phyloP scores from a whole-genome alignment of 805 yeast genomes.

The Grigorovia humatica region DNA sequence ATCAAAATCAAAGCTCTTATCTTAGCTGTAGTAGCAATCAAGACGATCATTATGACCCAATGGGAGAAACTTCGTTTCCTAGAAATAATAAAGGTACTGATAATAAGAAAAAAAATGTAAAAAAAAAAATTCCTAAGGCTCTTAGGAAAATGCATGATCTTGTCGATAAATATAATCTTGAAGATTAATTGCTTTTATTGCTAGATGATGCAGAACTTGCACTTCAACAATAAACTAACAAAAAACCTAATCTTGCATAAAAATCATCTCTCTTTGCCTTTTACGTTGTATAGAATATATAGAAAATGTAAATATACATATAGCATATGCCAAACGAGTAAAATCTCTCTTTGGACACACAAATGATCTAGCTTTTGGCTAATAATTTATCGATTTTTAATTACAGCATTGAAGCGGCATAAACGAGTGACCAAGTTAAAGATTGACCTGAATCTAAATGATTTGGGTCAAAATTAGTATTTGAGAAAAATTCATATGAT shows the following conservation, averaged over 20 bases:
- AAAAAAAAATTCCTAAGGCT: conserved; percentile 15
- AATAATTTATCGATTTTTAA: not conserved
- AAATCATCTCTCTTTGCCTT: not conserved
- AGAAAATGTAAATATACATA: not conserved
- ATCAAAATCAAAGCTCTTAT: not conserved
- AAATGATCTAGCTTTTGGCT: too few relatives aligned
- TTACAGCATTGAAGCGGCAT: conserved; percentile 37
- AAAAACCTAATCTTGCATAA: not conserved
- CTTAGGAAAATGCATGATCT: conserved; percentile 20
- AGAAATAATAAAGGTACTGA: not conserved
- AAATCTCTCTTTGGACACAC: too few relatives aligned
- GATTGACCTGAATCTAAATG: conserved; percentile 79
- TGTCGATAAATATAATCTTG: conserved; percentile 20
- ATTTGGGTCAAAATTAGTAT: conserved; percentile 39
- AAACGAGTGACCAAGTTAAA: conserved; percentile 76
- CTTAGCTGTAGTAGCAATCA: not conserved
- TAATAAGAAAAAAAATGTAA: not conserved
- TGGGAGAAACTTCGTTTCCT: not conserved
- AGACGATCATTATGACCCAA: not conserved
- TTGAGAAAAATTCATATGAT: conserved; percentile 53
- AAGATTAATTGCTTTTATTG: conserved; percentile 2
- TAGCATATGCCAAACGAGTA: not conserved
- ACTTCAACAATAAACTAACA: too few relatives aligned
- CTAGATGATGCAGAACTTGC: too few relatives aligned
- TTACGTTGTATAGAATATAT: not conserved